Base-by-base conservation (phyloP, 1,284 basidiomycete species). In the Entoloma clypeatum region DNA sequence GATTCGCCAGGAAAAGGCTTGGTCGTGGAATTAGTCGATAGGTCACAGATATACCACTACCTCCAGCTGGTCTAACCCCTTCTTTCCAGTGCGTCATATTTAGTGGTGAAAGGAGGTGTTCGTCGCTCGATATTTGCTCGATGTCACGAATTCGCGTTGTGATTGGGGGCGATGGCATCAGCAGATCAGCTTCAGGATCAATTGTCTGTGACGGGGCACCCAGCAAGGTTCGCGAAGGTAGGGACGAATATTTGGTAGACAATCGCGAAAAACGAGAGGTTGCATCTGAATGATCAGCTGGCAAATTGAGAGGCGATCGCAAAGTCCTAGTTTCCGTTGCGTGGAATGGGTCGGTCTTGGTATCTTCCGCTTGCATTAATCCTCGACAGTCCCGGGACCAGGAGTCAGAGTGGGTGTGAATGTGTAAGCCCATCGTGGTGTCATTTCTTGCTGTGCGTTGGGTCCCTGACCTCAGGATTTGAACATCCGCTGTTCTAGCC, bases 401-500 rank as follows among this genome's bases (percentile, higher is more conserved):
- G 14, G 19, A 23, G 24, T 25, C 31, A 21, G 33, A 45, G 14
- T 47, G 48, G 5, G 53, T 57, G 14, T 60, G 58, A 11, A 59
- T 49, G 38, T 58, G 60, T 40, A 55, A 19, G 17, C 50, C 54
- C 19, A 55, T 53, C 6, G 48, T 56, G 11, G 59, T 59, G 24
- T 53, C 56, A 19, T 53, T 62, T 45, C 62, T 67, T 22, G 55
- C 58, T 3, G 57, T 58, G 30, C 54, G 53, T 31, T 54, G 58
- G 41, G 59, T 67, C 24, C 60, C 65, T 13, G 66, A 65, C 37
- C 70, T 70, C 17, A 71, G 67, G 41, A 80, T 67, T 59, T 83
- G 79, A 19, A 88, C 80, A 59, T 83, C 81, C 70, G 85, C 75
- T 27, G 65, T 71, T 17, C 68, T 74, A 4, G 72, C 81, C 54